phyloP scores from a whole-genome alignment of 148 eudicot species.

The Amaranthus cruentus region DNA sequence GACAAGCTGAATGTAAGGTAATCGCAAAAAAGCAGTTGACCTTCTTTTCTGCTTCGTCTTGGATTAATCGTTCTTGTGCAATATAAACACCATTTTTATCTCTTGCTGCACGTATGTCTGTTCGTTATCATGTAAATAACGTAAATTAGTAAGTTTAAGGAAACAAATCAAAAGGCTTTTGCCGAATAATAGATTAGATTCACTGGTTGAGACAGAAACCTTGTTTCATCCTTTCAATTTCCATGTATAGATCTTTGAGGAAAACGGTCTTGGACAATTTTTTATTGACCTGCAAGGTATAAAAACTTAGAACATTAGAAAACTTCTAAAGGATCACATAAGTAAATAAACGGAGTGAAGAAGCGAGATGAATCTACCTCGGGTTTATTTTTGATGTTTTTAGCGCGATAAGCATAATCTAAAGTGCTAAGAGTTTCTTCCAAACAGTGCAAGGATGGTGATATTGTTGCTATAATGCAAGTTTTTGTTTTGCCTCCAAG shows the following conservation, averaged over 20 bases:
- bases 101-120: conserved; percentile 86
- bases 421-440: conserved; percentile 92
- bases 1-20: neutral
- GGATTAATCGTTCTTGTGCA: conserved; percentile 65
- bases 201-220: conserved; percentile 29
- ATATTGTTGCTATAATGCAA: conserved; percentile 80
- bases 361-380: conserved; percentile 44
- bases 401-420: conserved; percentile 87
- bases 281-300: conserved; percentile 60
- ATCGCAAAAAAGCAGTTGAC: conserved; percentile 18
- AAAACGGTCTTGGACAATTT: conserved; percentile 67
- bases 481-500: conserved; percentile 92
- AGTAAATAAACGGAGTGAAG: neutral
- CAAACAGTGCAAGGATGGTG: conserved; percentile 65
- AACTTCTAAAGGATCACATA: neutral
- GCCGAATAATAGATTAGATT: neutral
- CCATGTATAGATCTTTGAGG: conserved; percentile 74
- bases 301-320: neutral
- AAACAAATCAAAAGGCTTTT: neutral
- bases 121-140: neutral
- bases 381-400: conserved; percentile 82
- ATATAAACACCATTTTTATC: conserved; percentile 87
- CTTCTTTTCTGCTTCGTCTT: conserved; percentile 91
- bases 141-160: neutral
- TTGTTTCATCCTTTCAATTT: conserved; percentile 86